Percentiles rank a stretch among this genome's conserved stretches.
Conservation (phyloP, 108 stramenopile species). For the Stephanodiscus triporus region DNA sequence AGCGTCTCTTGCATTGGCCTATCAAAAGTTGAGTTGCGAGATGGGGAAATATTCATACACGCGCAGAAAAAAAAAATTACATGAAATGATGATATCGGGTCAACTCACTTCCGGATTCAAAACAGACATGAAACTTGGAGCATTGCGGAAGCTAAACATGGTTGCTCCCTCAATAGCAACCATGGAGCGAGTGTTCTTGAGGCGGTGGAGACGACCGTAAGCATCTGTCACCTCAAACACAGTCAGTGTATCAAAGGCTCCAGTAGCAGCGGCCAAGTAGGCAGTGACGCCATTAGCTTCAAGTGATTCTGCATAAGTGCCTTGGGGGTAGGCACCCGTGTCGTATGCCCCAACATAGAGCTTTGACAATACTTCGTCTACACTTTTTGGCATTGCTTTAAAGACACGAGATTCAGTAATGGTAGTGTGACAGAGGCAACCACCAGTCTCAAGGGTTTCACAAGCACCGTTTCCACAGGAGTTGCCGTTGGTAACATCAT, state of each 20-base stretch:
- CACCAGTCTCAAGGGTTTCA: slow-evolving; percentile 32
- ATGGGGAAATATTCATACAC: not conserved
- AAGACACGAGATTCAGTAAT: slow-evolving; percentile 36
- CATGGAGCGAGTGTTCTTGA: slow-evolving; percentile 35
- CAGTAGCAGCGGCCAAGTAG: slow-evolving; percentile 24
- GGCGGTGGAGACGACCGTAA: slow-evolving; percentile 13
- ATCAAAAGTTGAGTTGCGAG: not conserved
- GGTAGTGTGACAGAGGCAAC: slow-evolving; percentile 39
- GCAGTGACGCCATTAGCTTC: slow-evolving; percentile 41
- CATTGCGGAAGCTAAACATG: slow-evolving; percentile 49
- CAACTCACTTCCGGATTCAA: slow-evolving; percentile 29
- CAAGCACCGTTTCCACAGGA: slow-evolving; percentile 33
- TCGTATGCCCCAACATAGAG: slow-evolving; percentile 47
- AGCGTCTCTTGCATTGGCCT: slow-evolving; percentile 47
- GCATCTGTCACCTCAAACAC: slow-evolving; percentile 41
- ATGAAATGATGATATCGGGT: not conserved
- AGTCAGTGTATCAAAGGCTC: slow-evolving; percentile 30
- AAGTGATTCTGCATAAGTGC: slow-evolving; percentile 12
- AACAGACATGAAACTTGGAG: slow-evolving; percentile 54
- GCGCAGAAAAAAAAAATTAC: not conserved
- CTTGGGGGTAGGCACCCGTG: slow-evolving; percentile 31
- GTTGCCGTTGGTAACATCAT: slow-evolving; percentile 37
- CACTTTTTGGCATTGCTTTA: slow-evolving; percentile 41
- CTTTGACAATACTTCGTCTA: slow-evolving; percentile 44
- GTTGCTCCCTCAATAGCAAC: slow-evolving; percentile 33